Conservation (phyloP, 495 filamentous ascomycete genomes). For the Xylaria palmicola region DNA sequence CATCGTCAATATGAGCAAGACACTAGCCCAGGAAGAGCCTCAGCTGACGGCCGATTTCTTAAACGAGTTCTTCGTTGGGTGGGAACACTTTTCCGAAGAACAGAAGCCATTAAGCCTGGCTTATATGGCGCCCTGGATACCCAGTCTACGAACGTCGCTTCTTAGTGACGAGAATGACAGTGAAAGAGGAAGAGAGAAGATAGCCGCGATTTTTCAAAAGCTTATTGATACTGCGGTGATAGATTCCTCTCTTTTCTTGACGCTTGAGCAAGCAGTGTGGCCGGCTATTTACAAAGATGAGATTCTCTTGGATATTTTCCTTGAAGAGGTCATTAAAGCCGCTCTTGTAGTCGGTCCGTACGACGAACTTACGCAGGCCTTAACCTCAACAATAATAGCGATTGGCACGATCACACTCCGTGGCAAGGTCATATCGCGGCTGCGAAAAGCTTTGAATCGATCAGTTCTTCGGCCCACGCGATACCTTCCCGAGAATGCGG, state of each 20-base stretch:
- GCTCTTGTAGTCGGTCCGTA: slow-evolving; percentile 55
- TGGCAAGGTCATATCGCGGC: slow-evolving; percentile 58
- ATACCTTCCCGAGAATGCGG: slow-evolving; percentile 59
- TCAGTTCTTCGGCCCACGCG: slow-evolving; percentile 61
- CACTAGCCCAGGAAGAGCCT: slow-evolving; percentile 59
- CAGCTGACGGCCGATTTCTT: slow-evolving; percentile 66
- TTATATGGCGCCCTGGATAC: slow-evolving; percentile 68
- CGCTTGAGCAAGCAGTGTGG: slow-evolving; percentile 61
- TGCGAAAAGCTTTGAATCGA: slow-evolving; percentile 62
- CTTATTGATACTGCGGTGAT: slow-evolving; percentile 59
- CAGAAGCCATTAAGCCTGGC: slow-evolving; percentile 62
- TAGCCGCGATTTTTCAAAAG: slow-evolving; percentile 60
- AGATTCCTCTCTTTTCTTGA: slow-evolving; percentile 55
- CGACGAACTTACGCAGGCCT: slow-evolving; percentile 56
- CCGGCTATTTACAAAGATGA: slow-evolving; percentile 62
- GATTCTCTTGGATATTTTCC: slow-evolving; percentile 58
- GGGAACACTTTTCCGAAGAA: slow-evolving; percentile 62
- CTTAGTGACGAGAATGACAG: slow-evolving; percentile 55
- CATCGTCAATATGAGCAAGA: slow-evolving; percentile 61
- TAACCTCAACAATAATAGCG: slow-evolving; percentile 58
- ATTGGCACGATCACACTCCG: slow-evolving; percentile 62
- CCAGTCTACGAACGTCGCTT: slow-evolving; percentile 54
- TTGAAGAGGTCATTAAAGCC: slow-evolving; percentile 62
- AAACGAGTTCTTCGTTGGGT: slow-evolving; percentile 67
- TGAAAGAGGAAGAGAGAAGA: slow-evolving; percentile 60